phyloP scores from a whole-genome alignment of 495 filamentous ascomycete species.

The Penicillium diatomitis region DNA sequence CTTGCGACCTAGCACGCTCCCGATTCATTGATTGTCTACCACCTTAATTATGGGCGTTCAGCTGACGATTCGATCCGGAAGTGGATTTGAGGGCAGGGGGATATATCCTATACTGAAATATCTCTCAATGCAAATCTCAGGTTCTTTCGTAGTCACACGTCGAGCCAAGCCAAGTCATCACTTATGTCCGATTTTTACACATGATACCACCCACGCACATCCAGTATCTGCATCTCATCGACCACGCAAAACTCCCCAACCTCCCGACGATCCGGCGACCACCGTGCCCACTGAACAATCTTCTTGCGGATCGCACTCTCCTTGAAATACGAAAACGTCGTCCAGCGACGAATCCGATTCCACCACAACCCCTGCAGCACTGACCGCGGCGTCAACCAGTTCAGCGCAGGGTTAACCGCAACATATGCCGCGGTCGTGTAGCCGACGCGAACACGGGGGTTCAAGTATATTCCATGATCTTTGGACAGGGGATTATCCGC shows the following conservation, averaged over 20 bases:
- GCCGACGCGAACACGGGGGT: conserved; percentile 68
- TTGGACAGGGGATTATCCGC: conserved; percentile 53
- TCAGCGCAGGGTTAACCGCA: conserved; percentile 31
- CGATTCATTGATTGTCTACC: too few relatives aligned
- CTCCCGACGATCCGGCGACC: conserved; percentile 34
- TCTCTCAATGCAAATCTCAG: too few relatives aligned
- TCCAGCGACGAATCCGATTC: conserved; percentile 49
- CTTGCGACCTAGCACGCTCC: too few relatives aligned
- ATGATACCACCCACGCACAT: conserved; percentile 68
- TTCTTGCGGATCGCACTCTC: conserved; percentile 26
- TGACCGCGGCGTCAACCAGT: conserved; percentile 29
- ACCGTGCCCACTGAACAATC: conserved; percentile 31
- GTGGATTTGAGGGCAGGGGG: too few relatives aligned
- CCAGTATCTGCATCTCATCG: conserved; percentile 79
- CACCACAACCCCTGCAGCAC: conserved; percentile 44
- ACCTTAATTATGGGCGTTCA: too few relatives aligned
- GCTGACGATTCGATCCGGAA: too few relatives aligned
- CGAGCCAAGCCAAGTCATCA: too few relatives aligned
- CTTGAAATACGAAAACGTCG: conserved; percentile 27
- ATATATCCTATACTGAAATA: too few relatives aligned
- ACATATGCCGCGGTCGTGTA: conserved; percentile 54
- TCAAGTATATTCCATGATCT: conserved; percentile 60
- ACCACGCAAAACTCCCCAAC: conserved; percentile 59
- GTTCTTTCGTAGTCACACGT: too few relatives aligned
- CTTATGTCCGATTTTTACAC: conserved; percentile 29